Evolutionary conservation across 306 rosid genomes (phyloP).

Genomic region (Castanea sativa): DNA sequence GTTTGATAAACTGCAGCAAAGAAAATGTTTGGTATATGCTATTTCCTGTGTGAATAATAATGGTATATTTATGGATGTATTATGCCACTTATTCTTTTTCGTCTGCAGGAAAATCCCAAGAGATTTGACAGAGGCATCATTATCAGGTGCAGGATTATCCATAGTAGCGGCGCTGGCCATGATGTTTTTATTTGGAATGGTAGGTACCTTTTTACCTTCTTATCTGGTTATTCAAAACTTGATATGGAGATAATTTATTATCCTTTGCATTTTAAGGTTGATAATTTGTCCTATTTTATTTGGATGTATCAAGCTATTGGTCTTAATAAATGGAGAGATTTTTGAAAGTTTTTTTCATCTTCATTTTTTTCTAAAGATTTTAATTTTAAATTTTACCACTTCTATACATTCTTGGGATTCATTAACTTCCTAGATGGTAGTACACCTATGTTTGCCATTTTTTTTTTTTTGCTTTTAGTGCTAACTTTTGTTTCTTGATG

Average conservation of each 20-base stretch:
- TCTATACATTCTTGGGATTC: not conserved
- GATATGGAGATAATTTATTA: not conserved
- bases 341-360: not conserved
- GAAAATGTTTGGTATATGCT: not conserved
- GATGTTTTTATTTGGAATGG: conserved; percentile 98
- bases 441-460: not conserved
- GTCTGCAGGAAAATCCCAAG: conserved; percentile 88
- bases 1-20: not conserved
- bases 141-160: conserved; percentile 96
- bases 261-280: not conserved
- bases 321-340: no score
- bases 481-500: not conserved
- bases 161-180: conserved; percentile 77
- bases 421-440: not conserved
- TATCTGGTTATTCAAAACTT: conserved; percentile 8
- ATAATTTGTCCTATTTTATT: not conserved
- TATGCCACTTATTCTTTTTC: conserved; percentile 17
- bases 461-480: not conserved
- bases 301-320: not conserved
- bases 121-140: conserved; percentile 93
- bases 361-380: not conserved
- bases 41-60: not conserved
- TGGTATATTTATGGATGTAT: conserved; percentile 16
- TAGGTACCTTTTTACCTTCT: conserved; percentile 28
- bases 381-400: not conserved